Base-by-base conservation (phyloP, 306 rosid genomes). In the Rosa rugosa region DNA sequence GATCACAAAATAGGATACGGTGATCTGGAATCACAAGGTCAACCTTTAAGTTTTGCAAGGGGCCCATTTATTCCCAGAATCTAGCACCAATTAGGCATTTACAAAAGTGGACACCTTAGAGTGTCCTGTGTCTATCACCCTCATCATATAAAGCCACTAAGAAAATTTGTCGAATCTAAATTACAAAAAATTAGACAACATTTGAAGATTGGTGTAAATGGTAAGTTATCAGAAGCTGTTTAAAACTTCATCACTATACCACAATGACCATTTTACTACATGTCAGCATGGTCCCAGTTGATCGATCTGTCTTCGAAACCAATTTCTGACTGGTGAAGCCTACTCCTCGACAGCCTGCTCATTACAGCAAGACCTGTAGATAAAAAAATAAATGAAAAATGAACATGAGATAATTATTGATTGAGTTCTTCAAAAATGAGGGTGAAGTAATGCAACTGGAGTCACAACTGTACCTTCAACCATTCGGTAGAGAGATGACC, bases 401-500 rank as follows among this genome's bases (percentile, higher is more conserved):
- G 69, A 17, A 38, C 40, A 7, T 36, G 20, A 36, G 13, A 11
- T 8, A 13, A 27, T 11, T 25, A 63, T 63, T 0, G 12, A 17
- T 65, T 20, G 23, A 41, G 4, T 5, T 59, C 6, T 11, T 36
- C 9, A 6, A 23, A 25, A 13, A 44, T 5, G 46, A 44, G 11
- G 42, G 71, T 44, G 4, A 47, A 17, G 31, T 16, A 75, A 75
- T 41, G 46, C 59, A 62, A 75, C 20, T 17, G 60, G 75, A 54
- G 69, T n/a, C 40, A 7, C 23, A 5, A 5, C 47, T 47, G 53
- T 91, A 94, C 99, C 99, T 89, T 94, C 99, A 77, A 92, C 83
- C 93, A 92, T 90, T 83, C 84, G 85, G 89, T 89, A 94, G 57
- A 94, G 91, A 16, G 99, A 77, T 77, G 87, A 92, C 97, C 90